These are phyloP conservation scores for Stevia rebaudiana DNA, from an alignment of 140 eudicot genomes.

Conservation along the genomic window DNA sequence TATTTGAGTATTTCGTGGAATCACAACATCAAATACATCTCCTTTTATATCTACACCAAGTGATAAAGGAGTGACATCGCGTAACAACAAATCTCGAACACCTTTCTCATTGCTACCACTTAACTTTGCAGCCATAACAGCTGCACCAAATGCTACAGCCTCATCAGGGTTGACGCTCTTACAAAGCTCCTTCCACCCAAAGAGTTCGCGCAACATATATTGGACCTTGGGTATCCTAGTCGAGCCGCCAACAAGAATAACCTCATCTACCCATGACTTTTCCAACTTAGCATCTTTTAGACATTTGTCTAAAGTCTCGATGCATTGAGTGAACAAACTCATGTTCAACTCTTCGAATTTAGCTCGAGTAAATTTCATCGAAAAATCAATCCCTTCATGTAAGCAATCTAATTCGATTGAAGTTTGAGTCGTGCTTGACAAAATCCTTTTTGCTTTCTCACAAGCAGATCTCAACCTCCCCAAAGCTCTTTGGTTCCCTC, in stretches of 20 bases:
- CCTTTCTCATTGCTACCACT: not conserved
- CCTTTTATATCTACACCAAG: not conserved
- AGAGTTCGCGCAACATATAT: slow-evolving; percentile 14
- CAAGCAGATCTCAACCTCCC: slow-evolving; percentile 29
- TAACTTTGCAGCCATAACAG: slow-evolving; percentile 10
- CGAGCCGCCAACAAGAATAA: slow-evolving; percentile 19
- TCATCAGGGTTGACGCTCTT: slow-evolving; percentile 13
- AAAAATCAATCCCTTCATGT: slow-evolving; percentile 16
- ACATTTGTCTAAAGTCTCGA: slow-evolving; percentile 1
- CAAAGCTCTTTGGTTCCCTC: slow-evolving; percentile 17
- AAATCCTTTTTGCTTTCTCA: slow-evolving; percentile 26
- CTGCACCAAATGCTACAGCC: slow-evolving; percentile 9
- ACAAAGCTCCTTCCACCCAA: not conserved
- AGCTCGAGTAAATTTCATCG: slow-evolving; percentile 14
- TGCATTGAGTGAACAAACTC: slow-evolving; percentile 1
- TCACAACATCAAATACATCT: not conserved
- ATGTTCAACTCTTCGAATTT: slow-evolving; percentile 19
- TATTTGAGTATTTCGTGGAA: slow-evolving; percentile 26
- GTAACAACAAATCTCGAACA: not conserved
- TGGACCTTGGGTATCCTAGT: slow-evolving; percentile 22
- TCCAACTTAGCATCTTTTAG: slow-evolving; percentile 3
- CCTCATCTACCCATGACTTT: slow-evolving; percentile 4
- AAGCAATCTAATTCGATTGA: slow-evolving; percentile 18
- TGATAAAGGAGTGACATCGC: slow-evolving; percentile 25
- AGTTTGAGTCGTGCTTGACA: slow-evolving; percentile 18